Conservation (phyloP, 208 protist species). For the Endotrypanum monterogeii region DNA sequence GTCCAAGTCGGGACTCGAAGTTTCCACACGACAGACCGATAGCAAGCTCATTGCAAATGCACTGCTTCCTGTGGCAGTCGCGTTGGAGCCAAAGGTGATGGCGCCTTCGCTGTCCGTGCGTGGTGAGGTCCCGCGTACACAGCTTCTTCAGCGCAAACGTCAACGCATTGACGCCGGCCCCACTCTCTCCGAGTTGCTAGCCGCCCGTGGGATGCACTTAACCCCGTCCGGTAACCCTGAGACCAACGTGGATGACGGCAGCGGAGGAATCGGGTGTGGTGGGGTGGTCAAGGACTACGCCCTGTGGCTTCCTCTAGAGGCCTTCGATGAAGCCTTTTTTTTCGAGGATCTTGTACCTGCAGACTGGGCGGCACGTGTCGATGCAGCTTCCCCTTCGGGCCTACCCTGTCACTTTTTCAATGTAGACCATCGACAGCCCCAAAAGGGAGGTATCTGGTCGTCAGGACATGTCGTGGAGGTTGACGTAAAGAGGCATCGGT, state of each 20-base stretch:
- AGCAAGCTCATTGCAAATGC: background rate
- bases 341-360: slow-evolving; percentile 78
- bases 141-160: slow-evolving; percentile 84
- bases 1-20: background rate
- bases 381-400: slow-evolving; percentile 24
- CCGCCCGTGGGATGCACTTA: slow-evolving; percentile 52
- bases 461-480: slow-evolving; percentile 30
- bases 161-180: slow-evolving; percentile 55
- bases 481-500: slow-evolving; percentile 17
- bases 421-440: slow-evolving; percentile 30
- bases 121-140: slow-evolving; percentile 82
- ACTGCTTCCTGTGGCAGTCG: background rate
- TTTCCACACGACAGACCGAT: background rate
- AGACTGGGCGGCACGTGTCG: slow-evolving; percentile 67
- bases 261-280: background rate
- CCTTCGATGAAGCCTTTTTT: slow-evolving; percentile 88
- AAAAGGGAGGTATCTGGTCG: slow-evolving; percentile 17
- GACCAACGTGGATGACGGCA: background rate
- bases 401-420: slow-evolving; percentile 48
- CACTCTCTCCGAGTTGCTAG: slow-evolving; percentile 70
- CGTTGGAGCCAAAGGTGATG: slow-evolving; percentile 92
- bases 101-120: slow-evolving; percentile 57
- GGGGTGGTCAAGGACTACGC: slow-evolving; percentile 42
- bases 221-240: slow-evolving; percentile 6
- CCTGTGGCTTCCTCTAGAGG: slow-evolving; percentile 87